These are phyloP conservation scores for Kernera saxatilis DNA, from an alignment of 345 rosid genomes.

Conservation along the genomic window DNA sequence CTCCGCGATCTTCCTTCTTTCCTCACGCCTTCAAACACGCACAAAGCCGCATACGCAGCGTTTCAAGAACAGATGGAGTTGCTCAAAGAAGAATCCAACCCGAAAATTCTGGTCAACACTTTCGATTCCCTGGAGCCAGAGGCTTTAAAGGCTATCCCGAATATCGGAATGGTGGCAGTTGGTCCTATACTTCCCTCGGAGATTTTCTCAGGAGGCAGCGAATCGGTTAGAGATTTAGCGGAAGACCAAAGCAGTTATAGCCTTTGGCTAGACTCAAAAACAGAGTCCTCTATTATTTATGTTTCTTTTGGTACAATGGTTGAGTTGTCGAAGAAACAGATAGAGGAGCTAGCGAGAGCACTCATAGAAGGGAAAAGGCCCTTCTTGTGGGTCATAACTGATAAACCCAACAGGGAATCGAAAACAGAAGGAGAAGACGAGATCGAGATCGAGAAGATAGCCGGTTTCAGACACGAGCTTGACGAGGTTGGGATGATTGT, in stretches of 20 bases:
- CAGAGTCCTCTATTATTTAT: slow-evolving; percentile 51
- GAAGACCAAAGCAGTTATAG: slow-evolving; percentile 11
- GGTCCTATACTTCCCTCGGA: slow-evolving; percentile 37
- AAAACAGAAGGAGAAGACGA: slow-evolving; percentile 23
- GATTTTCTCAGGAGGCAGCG: neutral
- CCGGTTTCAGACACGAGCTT: slow-evolving; percentile 32
- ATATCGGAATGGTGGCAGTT: slow-evolving; percentile 16
- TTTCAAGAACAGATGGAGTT: slow-evolving; percentile 30
- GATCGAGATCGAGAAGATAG: neutral
- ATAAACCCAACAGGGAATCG: slow-evolving; percentile 16
- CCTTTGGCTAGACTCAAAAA: slow-evolving; percentile 44
- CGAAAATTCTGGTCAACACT: slow-evolving; percentile 41
- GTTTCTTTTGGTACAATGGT: slow-evolving; percentile 58
- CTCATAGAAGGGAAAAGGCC: slow-evolving; percentile 27
- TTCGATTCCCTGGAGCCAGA: slow-evolving; percentile 42
- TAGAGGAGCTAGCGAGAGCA: slow-evolving; percentile 40
- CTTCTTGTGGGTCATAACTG: slow-evolving; percentile 52
- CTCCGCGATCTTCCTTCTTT: slow-evolving; percentile 54
- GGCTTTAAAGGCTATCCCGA: slow-evolving; percentile 23
- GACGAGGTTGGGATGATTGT: slow-evolving; percentile 52
- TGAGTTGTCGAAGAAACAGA: slow-evolving; percentile 38
- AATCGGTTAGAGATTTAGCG: neutral
- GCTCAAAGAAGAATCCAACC: slow-evolving; percentile 30
- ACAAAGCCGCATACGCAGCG: neutral
- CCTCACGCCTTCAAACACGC: slow-evolving; percentile 18